phyloP scores from a whole-genome alignment of 352 stramenopile species.

The Blastocystis sp. region DNA sequence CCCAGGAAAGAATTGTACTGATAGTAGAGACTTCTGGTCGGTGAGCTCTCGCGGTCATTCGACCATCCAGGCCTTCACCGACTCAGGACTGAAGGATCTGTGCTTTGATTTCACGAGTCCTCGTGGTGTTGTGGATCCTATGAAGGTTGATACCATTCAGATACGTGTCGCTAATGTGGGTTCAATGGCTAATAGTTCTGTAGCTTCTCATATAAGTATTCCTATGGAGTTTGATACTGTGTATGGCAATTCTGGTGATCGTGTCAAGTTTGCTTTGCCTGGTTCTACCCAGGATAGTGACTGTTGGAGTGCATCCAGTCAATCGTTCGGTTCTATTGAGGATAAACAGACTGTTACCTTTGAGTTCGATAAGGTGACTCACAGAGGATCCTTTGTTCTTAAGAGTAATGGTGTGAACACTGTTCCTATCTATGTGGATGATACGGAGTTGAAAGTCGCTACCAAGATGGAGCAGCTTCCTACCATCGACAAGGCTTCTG shows the following conservation, averaged over 20 bases:
- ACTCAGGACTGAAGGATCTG: background rate
- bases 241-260: slow-evolving; percentile 15
- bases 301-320: slow-evolving; percentile 30
- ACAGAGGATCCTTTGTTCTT: slow-evolving; percentile 46
- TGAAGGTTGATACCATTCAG: background rate
- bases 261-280: slow-evolving; percentile 44
- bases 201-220: slow-evolving; percentile 14
- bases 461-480: slow-evolving; percentile 58
- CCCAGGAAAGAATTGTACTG: background rate
- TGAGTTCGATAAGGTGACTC: background rate
- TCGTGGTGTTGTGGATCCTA: slow-evolving; percentile 6
- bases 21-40: background rate
- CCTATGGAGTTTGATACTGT: slow-evolving; percentile 3
- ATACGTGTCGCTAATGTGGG: background rate
- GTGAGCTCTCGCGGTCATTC: slow-evolving; percentile 27
- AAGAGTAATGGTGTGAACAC: background rate
- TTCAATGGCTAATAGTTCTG: background rate
- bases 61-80: background rate
- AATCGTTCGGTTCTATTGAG: slow-evolving; percentile 1
- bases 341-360: slow-evolving; percentile 45
- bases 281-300: slow-evolving; percentile 43
- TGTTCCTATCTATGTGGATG: slow-evolving; percentile 44
- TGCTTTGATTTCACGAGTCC: slow-evolving; percentile 54
- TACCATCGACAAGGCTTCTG: slow-evolving; percentile 34
- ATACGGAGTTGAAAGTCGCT: slow-evolving; percentile 13